These are phyloP conservation scores for Aaosphaeria arxii DNA, from an alignment of 2,329 filamentous ascomycete species.

Conservation along the genomic window DNA sequence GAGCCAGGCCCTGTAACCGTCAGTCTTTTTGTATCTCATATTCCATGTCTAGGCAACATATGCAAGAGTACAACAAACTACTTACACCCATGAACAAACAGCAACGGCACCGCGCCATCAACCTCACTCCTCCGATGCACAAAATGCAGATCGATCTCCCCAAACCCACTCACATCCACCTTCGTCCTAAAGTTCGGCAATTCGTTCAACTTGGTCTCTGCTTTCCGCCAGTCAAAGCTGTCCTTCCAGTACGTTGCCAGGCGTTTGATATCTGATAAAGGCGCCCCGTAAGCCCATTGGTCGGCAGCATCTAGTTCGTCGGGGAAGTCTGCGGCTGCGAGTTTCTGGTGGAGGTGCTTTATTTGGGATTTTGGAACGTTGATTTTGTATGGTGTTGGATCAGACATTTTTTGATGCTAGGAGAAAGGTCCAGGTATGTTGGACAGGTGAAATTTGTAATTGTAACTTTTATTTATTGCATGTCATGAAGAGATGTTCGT, in stretches of 20 bases:
- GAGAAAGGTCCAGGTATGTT: too few species aligned
- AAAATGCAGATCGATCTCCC: constrained; percentile 61
- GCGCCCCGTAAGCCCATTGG: constrained; percentile 60
- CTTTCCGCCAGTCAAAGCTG: constrained; percentile 58
- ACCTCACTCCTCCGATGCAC: constrained; percentile 55
- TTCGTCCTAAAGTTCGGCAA: constrained; percentile 58
- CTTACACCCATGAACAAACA: constrained; percentile 66
- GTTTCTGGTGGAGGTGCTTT: constrained; percentile 54
- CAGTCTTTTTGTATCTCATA: background rate
- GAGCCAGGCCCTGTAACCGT: constrained; percentile 57
- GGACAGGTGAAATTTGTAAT: too few species aligned
- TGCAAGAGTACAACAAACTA: background rate
- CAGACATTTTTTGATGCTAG: background rate
- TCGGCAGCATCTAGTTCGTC: constrained; percentile 47
- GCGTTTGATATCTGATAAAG: constrained; percentile 58
- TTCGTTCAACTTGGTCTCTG: constrained; percentile 58
- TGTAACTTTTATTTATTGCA: too few species aligned
- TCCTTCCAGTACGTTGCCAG: constrained; percentile 57
- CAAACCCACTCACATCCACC: constrained; percentile 58
- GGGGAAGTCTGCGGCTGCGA: constrained; percentile 54
- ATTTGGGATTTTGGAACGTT: constrained; percentile 44
- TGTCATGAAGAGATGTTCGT: too few species aligned
- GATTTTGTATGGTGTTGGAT: constrained; percentile 23
- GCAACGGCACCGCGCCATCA: constrained; percentile 57
- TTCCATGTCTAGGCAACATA: too few species aligned